Evolutionary conservation across 306 rosid species (phyloP).

Genomic region (Prinsepia uniflora): DNA sequence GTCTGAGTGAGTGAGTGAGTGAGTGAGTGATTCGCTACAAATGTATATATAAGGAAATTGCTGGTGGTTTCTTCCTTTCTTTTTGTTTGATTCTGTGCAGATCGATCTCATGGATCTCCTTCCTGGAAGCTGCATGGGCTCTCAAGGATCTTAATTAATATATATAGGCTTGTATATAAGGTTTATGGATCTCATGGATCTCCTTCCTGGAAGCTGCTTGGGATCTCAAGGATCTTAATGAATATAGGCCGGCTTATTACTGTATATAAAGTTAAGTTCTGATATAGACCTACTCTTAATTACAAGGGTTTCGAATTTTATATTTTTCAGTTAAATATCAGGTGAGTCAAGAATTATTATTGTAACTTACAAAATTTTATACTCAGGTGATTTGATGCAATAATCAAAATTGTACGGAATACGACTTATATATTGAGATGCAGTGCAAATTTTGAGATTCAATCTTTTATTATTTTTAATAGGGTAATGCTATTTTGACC

Average conservation of each 20-base stretch:
- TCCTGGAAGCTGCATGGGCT: constrained; percentile 51
- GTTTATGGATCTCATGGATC: constrained; percentile 22
- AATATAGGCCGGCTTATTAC: too few species aligned
- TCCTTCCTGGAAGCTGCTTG: constrained; percentile 57
- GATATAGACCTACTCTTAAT: too few species aligned
- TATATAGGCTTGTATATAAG: background rate
- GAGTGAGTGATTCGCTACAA: background rate
- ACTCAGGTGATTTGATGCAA: too few species aligned
- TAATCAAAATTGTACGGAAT: too few species aligned
- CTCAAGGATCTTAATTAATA: background rate
- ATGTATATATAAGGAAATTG: background rate
- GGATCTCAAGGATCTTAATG: background rate
- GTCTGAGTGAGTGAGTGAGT: background rate
- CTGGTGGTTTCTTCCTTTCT: background rate
- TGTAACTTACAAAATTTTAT: too few species aligned
- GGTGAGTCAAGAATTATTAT: too few species aligned
- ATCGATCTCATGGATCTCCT: constrained; percentile 29
- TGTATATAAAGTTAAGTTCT: background rate
- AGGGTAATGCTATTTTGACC: too few species aligned
- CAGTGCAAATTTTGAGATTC: too few species aligned
- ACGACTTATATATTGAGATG: too few species aligned
- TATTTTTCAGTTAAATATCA: too few species aligned
- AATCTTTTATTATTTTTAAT: too few species aligned
- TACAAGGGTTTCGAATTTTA: too few species aligned
- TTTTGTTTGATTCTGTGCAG: constrained; percentile 8